Conservation (phyloP, 1,284 basidiomycete species). For the Malassezia obtusa region DNA sequence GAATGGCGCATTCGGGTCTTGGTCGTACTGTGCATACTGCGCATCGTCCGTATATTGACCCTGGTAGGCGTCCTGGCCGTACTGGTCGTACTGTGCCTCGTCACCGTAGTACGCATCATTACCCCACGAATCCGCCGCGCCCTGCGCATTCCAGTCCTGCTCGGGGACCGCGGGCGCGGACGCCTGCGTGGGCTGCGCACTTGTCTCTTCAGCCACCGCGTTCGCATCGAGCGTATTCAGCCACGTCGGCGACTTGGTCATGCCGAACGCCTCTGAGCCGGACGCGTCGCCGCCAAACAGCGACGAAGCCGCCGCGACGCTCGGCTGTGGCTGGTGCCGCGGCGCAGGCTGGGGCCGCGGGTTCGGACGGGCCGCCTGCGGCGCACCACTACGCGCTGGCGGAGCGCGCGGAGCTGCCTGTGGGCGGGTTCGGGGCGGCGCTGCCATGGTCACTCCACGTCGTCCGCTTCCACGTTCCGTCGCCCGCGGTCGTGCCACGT, state of each 20-base stretch:
- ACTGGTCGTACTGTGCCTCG: conserved; percentile 7
- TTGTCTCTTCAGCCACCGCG: neutral
- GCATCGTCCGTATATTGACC: too few relatives aligned
- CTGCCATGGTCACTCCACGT: conserved; percentile 3
- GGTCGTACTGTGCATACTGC: conserved; percentile 2
- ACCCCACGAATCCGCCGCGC: neutral
- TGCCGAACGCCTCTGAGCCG: neutral
- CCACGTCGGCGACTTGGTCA: conserved; percentile 3
- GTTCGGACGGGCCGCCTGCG: neutral
- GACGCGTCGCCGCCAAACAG: conserved; percentile 1
- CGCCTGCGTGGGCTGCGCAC: neutral
- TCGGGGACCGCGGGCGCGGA: neutral
- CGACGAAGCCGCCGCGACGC: conserved; percentile 5
- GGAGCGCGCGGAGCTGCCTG: neutral
- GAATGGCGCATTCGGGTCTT: too few relatives aligned
- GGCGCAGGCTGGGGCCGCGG: neutral
- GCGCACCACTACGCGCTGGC: neutral
- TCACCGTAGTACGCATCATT: neutral
- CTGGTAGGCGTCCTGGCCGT: too few relatives aligned
- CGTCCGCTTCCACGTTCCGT: neutral
- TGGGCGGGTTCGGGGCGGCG: neutral
- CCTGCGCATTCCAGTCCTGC: neutral
- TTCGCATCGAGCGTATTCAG: neutral
- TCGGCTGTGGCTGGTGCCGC: conserved; percentile 7
- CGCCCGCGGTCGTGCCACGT: neutral